Percentiles rank a stretch among this genome's conserved stretches.
Evolutionary conservation across 176 grass and related monocot species (phyloP).

Genomic region (Eleusine indica): DNA sequence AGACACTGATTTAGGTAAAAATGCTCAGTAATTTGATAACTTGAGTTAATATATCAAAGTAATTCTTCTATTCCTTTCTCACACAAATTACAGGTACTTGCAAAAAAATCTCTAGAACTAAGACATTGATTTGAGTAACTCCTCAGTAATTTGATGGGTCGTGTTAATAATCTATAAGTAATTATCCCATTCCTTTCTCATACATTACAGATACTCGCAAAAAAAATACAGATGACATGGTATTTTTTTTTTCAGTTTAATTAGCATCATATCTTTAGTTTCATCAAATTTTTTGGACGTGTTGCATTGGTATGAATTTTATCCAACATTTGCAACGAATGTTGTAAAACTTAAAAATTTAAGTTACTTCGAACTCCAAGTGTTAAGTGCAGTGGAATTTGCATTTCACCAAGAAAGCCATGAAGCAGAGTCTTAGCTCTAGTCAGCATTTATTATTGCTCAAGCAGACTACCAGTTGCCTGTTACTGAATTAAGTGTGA

Average conservation of each 20-base stretch:
- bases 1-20: neutral
- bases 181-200: no score
- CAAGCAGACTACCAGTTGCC: neutral
- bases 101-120: no score
- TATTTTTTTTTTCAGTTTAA: neutral
- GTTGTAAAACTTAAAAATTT: neutral
- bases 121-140: no score
- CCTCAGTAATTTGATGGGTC: no score
- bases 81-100: neutral
- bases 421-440: neutral
- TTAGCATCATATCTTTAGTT: neutral
- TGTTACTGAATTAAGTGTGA: neutral
- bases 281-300: neutral
- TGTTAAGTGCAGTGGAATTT: no score
- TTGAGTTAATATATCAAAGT: neutral
- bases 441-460: conserved; percentile 6
- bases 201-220: no score
- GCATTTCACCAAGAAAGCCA: no score
- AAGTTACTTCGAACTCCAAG: neutral
- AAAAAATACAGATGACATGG: no score
- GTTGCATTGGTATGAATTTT: neutral
- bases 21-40: neutral
- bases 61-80: neutral
- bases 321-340: neutral
- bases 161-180: no score